These are phyloP conservation scores for Waitea zeae DNA, from an alignment of 1,284 basidiomycete genomes.

Conservation along the genomic window DNA sequence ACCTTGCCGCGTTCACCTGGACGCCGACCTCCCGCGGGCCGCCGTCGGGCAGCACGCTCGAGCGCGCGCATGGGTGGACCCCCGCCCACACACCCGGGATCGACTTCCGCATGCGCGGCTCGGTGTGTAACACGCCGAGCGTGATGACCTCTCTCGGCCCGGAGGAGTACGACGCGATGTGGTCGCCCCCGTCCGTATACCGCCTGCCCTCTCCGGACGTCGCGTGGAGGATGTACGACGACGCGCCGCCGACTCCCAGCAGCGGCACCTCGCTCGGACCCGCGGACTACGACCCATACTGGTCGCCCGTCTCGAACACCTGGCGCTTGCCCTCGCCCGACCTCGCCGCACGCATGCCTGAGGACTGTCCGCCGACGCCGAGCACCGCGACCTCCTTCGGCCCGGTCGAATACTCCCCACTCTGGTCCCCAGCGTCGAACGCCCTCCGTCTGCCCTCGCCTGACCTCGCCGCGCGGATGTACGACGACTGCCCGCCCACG, in stretches of 20 bases:
- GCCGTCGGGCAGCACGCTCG: constrained; percentile 19
- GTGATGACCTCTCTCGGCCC: constrained; percentile 22
- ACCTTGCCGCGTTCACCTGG: constrained; percentile 52
- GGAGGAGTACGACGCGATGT: constrained; percentile 13
- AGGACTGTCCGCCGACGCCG: constrained; percentile 20
- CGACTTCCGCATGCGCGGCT: constrained; percentile 32
- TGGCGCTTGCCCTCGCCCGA: constrained; percentile 20
- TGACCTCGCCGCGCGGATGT: constrained; percentile 15
- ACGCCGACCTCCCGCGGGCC: constrained; percentile 52
- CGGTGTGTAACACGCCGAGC: constrained; percentile 39
- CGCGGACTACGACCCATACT: constrained; percentile 13
- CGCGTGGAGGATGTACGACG: constrained; percentile 32
- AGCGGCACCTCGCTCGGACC: constrained; percentile 22
- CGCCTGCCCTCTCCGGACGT: constrained; percentile 36
- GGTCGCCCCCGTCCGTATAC: constrained; percentile 12
- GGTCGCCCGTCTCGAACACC: constrained; percentile 11
- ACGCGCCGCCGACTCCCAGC: constrained; percentile 38
- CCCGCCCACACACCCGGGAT: constrained; percentile 34
- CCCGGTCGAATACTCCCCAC: constrained; percentile 15
- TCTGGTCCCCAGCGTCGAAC: constrained; percentile 12
- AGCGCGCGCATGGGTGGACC: constrained; percentile 14
- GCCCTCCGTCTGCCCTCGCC: constrained; percentile 17
- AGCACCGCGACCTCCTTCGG: constrained; percentile 24
- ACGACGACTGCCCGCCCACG: constrained; percentile 11
- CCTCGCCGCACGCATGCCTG: constrained; percentile 12